Conservation (phyloP, 2,329 filamentous ascomycete genomes). For the Diaporthe sp. region DNA sequence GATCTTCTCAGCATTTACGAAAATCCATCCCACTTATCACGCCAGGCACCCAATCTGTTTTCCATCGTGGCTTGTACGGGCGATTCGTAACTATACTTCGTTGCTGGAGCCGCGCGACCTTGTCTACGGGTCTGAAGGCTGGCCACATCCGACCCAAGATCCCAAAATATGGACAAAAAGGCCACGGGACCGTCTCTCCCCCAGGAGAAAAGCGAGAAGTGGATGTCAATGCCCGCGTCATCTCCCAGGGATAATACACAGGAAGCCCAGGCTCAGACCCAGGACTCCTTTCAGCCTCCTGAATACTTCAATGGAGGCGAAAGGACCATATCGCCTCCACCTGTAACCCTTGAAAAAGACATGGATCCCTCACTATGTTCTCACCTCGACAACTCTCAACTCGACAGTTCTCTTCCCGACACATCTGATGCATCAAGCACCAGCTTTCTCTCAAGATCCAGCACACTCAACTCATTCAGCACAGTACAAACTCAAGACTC, state of each 20-base stretch:
- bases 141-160: neutral
- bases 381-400: no score
- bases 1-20: neutral
- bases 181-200: neutral
- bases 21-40: neutral
- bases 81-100: constrained; percentile 16
- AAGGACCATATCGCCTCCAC: neutral
- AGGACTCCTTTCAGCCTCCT: neutral
- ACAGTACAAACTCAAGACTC: neutral
- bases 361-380: neutral
- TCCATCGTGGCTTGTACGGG: neutral
- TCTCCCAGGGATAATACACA: neutral
- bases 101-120: neutral
- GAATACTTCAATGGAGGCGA: neutral
- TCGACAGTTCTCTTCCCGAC: neutral
- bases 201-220: neutral
- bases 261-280: constrained; percentile 7
- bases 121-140: neutral
- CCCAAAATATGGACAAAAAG: neutral
- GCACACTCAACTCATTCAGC: neutral
- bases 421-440: neutral
- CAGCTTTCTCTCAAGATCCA: neutral
- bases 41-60: neutral
- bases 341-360: neutral
- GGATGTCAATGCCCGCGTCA: constrained; percentile 4